These are phyloP conservation scores for Vitis hybrid DNA, from an alignment of 177 flowering plant genomes.

Conservation along the genomic window DNA sequence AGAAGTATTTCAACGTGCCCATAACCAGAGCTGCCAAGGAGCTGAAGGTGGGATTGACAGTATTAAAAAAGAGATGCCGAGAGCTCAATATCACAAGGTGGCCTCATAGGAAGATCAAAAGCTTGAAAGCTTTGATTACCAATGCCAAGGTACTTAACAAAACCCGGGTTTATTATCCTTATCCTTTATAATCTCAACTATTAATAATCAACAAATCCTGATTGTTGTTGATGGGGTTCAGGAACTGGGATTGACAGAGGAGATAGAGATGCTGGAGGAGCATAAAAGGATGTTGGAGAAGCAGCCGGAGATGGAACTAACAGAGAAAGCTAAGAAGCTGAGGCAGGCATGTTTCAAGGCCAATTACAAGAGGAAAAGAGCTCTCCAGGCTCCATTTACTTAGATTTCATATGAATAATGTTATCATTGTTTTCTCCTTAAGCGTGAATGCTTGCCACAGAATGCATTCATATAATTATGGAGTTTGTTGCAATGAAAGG, in stretches of 20 bases:
- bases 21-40: conserved; percentile 62
- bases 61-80: conserved; percentile 67
- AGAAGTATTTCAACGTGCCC: conserved; percentile 51
- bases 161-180: too few species aligned
- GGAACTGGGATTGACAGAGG: conserved; percentile 48
- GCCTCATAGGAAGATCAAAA: conserved; percentile 77
- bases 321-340: conserved; percentile 51
- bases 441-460: too few species aligned
- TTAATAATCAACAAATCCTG: too few species aligned
- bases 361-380: conserved; percentile 63
- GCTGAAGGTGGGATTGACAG: conserved; percentile 66
- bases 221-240: conserved; percentile 8
- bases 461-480: too few species aligned
- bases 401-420: not conserved
- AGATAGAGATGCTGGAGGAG: conserved; percentile 49
- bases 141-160: conserved; percentile 53
- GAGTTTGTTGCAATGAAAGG: too few species aligned
- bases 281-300: conserved; percentile 41
- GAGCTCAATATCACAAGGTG: conserved; percentile 61
- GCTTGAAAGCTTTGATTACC: conserved; percentile 56
- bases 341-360: conserved; percentile 85
- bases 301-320: conserved; percentile 53
- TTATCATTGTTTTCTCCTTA: not conserved
- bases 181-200: too few species aligned
- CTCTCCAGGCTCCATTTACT: not conserved